Conservation (phyloP, 1,284 basidiomycete species). For the Ganoderma sp. region DNA sequence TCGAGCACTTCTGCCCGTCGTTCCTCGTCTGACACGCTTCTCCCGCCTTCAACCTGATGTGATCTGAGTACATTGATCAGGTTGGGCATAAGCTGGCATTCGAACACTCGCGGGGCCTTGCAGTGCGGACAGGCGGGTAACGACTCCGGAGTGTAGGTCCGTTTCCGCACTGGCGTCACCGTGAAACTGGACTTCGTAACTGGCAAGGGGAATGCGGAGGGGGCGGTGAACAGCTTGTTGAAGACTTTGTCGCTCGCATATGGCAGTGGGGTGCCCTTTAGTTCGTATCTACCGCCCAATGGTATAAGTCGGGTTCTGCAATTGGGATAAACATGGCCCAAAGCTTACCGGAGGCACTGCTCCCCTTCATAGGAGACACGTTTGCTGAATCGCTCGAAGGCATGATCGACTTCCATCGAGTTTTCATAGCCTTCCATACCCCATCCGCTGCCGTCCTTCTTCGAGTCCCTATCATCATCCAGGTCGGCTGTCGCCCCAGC, state of each 20-base stretch:
- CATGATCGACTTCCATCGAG: slow-evolving; percentile 73
- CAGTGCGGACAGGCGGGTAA: slow-evolving; percentile 68
- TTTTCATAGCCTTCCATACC: slow-evolving; percentile 77
- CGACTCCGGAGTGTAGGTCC: slow-evolving; percentile 53
- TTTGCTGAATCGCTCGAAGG: slow-evolving; percentile 81
- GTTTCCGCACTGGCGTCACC: slow-evolving; percentile 52
- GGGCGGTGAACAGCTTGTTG: slow-evolving; percentile 68
- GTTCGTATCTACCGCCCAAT: slow-evolving; percentile 65
- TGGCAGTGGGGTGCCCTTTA: slow-evolving; percentile 74
- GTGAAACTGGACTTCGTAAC: slow-evolving; percentile 66
- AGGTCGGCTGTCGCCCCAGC: slow-evolving; percentile 50
- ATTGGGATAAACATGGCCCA: neutral
- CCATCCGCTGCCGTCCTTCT: slow-evolving; percentile 53
- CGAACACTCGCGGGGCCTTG: slow-evolving; percentile 68
- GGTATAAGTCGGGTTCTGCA: neutral
- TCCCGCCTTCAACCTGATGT: slow-evolving; percentile 28
- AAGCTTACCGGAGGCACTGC: slow-evolving; percentile 76
- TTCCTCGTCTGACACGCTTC: slow-evolving; percentile 61
- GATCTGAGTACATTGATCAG: slow-evolving; percentile 71
- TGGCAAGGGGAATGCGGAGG: slow-evolving; percentile 50
- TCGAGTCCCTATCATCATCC: slow-evolving; percentile 48
- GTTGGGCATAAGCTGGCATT: slow-evolving; percentile 89
- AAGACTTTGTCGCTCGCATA: slow-evolving; percentile 76
- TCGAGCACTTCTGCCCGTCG: slow-evolving; percentile 60
- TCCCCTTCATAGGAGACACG: slow-evolving; percentile 69